Base-by-base conservation (phyloP, 2,329 filamentous ascomycete genomes). In the Parascedosporium putredinis region DNA sequence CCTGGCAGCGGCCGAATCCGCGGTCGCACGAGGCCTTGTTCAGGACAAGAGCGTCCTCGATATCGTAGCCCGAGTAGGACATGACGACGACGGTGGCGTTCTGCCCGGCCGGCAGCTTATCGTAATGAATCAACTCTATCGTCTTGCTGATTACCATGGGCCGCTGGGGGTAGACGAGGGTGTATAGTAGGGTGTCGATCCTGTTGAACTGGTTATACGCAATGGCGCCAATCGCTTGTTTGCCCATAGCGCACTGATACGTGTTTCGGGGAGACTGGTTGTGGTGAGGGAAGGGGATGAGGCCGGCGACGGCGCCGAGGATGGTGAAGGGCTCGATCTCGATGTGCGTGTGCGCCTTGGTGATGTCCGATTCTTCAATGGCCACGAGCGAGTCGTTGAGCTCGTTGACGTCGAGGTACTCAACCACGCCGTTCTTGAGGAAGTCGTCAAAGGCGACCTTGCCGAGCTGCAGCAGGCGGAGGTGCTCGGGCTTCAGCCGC, bases 201-300 rank as follows among this genome's bases (percentile, higher is more conserved):
- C 93, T 84, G 59, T 91, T 87, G 69, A 96, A 95, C 65, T 98
- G 93, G 63, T 98, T 98, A 63, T 95, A 95, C 14, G 91, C 93
- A 62, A 98, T 97, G 29, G 91, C 90, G 29, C 93, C 93, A 64
- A 98, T 97, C 34, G 93, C 93, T 85, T 98, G 93, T 71, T 98
- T 98, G 78, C 93, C 93, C 93, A 98, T 98, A 69, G 93, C 93
- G 70, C 91, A 96, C 74, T 97, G 91, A 62, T 98, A 98, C 0
- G 93, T 98, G 64, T 98, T 98, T 75, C 93, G 79, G 8, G 93
- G 93, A 14, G 94, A 98, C 66, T 98, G 93, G 67, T 98, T 98
- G 73, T 98, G 93, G 65, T 98, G 93, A 7, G 93, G 93, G 62
- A 97, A 98, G 4, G 93, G 93, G 63, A 98, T 98, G 33, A 98